Evolutionary conservation across 768 basidiomycete species (phyloP).

Genomic region (Suillus luteus): DNA sequence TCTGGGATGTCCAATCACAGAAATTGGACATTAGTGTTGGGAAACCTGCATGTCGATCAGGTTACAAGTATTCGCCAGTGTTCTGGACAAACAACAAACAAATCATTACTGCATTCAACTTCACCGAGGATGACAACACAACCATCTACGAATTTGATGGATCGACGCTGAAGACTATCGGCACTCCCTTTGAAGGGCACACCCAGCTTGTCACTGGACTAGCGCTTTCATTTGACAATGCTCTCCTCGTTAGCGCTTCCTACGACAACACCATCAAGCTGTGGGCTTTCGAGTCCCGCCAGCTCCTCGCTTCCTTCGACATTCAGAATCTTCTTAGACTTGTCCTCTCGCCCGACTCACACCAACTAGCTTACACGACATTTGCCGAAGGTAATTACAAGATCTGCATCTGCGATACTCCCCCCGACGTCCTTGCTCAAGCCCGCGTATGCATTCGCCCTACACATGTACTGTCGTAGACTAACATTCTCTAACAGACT

Average conservation of each 20-base stretch:
- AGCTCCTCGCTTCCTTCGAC: background rate
- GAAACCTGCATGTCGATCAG: too few relatives aligned
- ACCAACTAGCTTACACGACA: background rate
- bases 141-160: too few relatives aligned
- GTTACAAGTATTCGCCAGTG: too few relatives aligned
- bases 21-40: background rate
- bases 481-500: background rate
- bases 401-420: background rate
- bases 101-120: too few relatives aligned
- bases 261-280: background rate
- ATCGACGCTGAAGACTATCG: background rate
- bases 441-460: background rate
- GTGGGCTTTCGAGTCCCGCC: background rate
- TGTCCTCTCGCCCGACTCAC: background rate
- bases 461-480: background rate
- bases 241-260: background rate
- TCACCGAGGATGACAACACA: too few relatives aligned
- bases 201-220: background rate
- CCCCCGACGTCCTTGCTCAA: background rate
- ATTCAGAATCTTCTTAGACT: accelerated
- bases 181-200: background rate
- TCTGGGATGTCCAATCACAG: background rate
- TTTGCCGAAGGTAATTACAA: too few relatives aligned
- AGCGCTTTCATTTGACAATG: background rate
- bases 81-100: too few relatives aligned